A percentile compares a stretch with the other conserved stretches of the same genome.
Conservation (phyloP, 2,329 filamentous ascomycete genomes). For the Ascochyta lentis region DNA sequence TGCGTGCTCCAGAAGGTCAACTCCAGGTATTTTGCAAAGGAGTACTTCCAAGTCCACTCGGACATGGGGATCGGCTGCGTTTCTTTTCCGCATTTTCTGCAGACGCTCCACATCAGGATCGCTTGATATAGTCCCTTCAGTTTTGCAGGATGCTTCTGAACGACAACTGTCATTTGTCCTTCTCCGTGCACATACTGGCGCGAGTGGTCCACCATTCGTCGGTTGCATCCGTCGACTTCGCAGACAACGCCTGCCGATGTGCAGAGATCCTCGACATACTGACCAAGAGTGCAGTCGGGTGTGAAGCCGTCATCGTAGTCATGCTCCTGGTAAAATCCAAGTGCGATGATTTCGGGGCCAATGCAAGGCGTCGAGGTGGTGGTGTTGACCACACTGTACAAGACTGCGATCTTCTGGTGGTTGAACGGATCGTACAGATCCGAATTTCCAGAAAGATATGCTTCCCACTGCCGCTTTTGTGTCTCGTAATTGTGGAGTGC, state of each 20-base stretch:
- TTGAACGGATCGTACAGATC: slow-evolving; percentile 93
- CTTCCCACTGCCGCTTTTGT: slow-evolving; percentile 95
- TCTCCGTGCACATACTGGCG: slow-evolving; percentile 97
- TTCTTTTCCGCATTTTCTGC: slow-evolving; percentile 89
- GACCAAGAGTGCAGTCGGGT: slow-evolving; percentile 89
- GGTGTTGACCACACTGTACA: slow-evolving; percentile 94
- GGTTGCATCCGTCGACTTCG: slow-evolving; percentile 82
- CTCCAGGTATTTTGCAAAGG: slow-evolving; percentile 98
- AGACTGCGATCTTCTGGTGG: slow-evolving; percentile 93
- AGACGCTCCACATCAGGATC: slow-evolving; percentile 98
- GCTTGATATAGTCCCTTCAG: slow-evolving; percentile 71
- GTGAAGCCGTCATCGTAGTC: slow-evolving; percentile 72
- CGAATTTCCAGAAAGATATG: slow-evolving; percentile 85
- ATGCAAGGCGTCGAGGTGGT: slow-evolving; percentile 91
- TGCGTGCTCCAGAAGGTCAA: slow-evolving; percentile 94
- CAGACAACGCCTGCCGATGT: slow-evolving; percentile 78
- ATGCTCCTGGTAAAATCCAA: slow-evolving; percentile 94
- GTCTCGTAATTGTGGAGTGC: slow-evolving; percentile 92
- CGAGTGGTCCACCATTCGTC: slow-evolving; percentile 90
- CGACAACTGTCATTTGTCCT: slow-evolving; percentile 88
- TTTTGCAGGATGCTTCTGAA: slow-evolving; percentile 75
- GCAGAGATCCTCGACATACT: slow-evolving; percentile 92
- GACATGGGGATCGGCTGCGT: slow-evolving; percentile 92
- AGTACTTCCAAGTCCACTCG: slow-evolving; percentile 95
- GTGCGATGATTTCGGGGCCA: slow-evolving; percentile 86